Conservation (phyloP, 768 basidiomycete species). For the Polyporus arcularius region DNA sequence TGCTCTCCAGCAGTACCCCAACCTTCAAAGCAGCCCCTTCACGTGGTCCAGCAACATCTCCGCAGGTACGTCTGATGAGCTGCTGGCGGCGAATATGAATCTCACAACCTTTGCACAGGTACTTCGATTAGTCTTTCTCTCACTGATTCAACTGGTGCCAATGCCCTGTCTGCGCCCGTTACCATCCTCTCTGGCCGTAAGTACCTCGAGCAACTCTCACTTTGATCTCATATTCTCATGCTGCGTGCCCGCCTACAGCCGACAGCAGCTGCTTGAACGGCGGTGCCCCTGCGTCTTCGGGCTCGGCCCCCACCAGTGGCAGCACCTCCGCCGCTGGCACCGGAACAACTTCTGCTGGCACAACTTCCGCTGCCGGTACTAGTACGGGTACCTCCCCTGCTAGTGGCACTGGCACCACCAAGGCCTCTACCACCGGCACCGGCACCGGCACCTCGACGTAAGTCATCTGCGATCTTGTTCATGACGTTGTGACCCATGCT, state of each 20-base stretch:
- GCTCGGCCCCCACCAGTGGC: conserved; percentile 13
- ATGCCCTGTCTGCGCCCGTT: conserved; percentile 54
- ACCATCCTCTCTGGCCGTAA: conserved; percentile 49
- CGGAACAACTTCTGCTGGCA: background rate
- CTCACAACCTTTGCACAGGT: conserved; percentile 34
- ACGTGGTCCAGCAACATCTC: conserved; percentile 60
- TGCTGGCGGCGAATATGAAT: background rate
- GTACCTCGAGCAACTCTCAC: conserved; percentile 27
- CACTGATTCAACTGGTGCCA: conserved; percentile 57
- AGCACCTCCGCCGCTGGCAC: conserved; percentile 8
- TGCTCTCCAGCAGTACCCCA: conserved; percentile 50
- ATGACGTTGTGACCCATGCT: conserved; percentile 12
- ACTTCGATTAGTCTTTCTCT: conserved; percentile 57
- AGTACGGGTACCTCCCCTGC: background rate
- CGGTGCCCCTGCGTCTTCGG: conserved; percentile 16
- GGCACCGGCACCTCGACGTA: conserved; percentile 1
- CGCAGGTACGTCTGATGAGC: conserved; percentile 37
- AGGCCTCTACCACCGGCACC: conserved; percentile 1
- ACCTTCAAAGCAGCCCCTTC: conserved; percentile 38
- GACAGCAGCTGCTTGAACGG: conserved; percentile 40
- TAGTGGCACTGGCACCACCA: background rate
- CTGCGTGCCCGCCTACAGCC: conserved; percentile 23
- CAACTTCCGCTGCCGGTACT: background rate
- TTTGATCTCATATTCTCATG: background rate
- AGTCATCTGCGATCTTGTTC: background rate